Percentiles rank a stretch among this genome's conserved stretches.
Evolutionary conservation across 805 yeast genomes (phyloP).

Genomic region (Lachancea cidri): DNA sequence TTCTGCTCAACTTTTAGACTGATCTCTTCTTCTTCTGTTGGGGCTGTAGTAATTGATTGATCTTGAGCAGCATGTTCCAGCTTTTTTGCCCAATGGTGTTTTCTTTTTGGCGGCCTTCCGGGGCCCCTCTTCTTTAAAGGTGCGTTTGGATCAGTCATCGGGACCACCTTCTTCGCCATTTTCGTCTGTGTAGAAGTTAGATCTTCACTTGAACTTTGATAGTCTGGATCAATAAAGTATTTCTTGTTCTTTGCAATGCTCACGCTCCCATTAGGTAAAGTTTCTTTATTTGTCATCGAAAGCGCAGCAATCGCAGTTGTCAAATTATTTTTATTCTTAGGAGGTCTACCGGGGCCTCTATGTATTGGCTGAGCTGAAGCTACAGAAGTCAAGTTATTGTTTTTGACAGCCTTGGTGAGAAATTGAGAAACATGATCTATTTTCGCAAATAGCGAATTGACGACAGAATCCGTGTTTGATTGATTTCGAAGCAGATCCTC

Average conservation of each 20-base stretch:
- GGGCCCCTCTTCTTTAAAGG: constrained; percentile 24
- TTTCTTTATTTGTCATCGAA: constrained; percentile 13
- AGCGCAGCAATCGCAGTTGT: constrained; percentile 6
- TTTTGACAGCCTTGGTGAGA: constrained; percentile 8
- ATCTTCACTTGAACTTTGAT: constrained; percentile 1
- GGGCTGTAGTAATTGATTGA: neutral
- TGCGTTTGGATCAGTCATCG: constrained; percentile 4
- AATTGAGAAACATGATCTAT: constrained; percentile 6
- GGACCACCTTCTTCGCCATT: neutral
- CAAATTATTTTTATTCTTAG: constrained; percentile 7
- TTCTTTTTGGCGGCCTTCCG: constrained; percentile 32
- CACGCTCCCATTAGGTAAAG: constrained; percentile 27
- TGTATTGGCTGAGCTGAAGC: constrained; percentile 10
- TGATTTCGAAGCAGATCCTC: constrained; percentile 34
- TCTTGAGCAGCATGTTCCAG: constrained; percentile 3
- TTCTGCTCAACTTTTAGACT: neutral
- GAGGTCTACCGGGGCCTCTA: constrained; percentile 34
- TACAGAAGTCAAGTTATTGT: constrained; percentile 3
- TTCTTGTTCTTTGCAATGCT: constrained; percentile 29
- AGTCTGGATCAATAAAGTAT: constrained; percentile 28
- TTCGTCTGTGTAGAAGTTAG: neutral
- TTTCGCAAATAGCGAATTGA: constrained; percentile 18
- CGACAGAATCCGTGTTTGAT: constrained; percentile 32
- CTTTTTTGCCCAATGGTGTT: constrained; percentile 8
- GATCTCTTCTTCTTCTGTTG: neutral